Evolutionary conservation across 2,329 filamentous ascomycete species (phyloP).

Genomic region (Fusarium decemcellulare): DNA sequence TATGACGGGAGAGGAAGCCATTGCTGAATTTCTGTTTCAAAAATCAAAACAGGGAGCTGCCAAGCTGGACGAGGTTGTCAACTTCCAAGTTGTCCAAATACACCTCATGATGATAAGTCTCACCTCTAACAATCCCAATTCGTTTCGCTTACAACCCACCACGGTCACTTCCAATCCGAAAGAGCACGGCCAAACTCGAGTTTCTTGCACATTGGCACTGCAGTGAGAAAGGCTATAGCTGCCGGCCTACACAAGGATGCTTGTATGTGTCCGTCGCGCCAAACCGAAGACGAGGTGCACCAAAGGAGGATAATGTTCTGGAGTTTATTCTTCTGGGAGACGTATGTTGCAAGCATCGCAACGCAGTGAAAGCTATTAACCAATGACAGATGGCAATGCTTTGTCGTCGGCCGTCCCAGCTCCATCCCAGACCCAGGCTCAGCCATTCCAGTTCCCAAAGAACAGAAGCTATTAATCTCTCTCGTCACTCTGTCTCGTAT

Average conservation of each 20-base stretch:
- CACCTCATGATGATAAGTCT: conserved; percentile 60
- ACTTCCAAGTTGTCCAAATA: conserved; percentile 59
- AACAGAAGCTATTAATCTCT: conserved; percentile 55
- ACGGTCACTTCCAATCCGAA: conserved; percentile 61
- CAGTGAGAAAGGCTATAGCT: conserved; percentile 58
- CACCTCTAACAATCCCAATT: background rate
- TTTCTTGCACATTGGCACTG: conserved; percentile 57
- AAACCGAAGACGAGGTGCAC: conserved; percentile 51
- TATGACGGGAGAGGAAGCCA: conserved; percentile 55
- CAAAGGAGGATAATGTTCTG: conserved; percentile 53
- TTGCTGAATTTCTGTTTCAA: conserved; percentile 58
- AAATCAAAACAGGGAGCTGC: conserved; percentile 56
- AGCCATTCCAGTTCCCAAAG: conserved; percentile 51
- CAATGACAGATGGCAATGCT: conserved; percentile 57
- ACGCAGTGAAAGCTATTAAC: background rate
- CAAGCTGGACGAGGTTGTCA: conserved; percentile 59
- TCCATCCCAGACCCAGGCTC: conserved; percentile 55
- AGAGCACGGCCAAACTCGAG: conserved; percentile 59
- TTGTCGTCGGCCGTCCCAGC: conserved; percentile 58
- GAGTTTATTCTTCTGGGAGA: conserved; percentile 60
- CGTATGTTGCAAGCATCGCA: conserved; percentile 45
- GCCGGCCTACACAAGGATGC: conserved; percentile 60
- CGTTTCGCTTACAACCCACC: conserved; percentile 15
- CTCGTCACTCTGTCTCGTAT: conserved; percentile 54
- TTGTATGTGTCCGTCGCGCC: conserved; percentile 44